phyloP scores from a whole-genome alignment of 1,284 basidiomycete genomes.

The Trametes hirsuta region DNA sequence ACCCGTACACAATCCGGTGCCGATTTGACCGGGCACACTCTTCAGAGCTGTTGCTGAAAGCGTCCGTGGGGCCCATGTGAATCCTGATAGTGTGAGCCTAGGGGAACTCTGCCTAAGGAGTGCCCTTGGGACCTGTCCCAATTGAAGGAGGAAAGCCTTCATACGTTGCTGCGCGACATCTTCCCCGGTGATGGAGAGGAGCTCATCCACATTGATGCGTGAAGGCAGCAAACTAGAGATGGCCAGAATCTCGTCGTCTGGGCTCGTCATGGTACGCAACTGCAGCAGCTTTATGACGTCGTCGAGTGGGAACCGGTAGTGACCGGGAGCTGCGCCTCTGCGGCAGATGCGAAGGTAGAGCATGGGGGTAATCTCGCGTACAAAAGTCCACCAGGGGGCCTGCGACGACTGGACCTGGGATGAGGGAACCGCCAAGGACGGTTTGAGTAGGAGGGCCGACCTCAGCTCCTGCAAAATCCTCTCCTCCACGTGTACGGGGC shows the following conservation, averaged over 20 bases:
- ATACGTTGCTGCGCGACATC: constrained; percentile 1
- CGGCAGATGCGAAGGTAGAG: too few species aligned
- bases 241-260: constrained; percentile 18
- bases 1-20: background rate
- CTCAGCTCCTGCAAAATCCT: too few species aligned
- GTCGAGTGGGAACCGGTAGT: too few species aligned
- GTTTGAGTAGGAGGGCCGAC: too few species aligned
- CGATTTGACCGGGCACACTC: background rate
- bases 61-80: constrained; percentile 4
- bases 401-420: too few species aligned
- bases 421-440: too few species aligned
- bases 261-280: constrained; percentile 11
- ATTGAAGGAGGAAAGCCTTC: background rate
- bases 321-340: too few species aligned
- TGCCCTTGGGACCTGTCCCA: background rate
- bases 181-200: background rate
- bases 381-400: too few species aligned
- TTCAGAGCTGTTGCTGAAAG: background rate
- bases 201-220: constrained; percentile 1
- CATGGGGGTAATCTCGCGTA: too few species aligned
- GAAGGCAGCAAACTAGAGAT: constrained; percentile 9
- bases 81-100: background rate
- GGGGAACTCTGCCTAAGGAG: background rate
- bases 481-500: too few species aligned
- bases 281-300: too few species aligned